A percentile compares a stretch with the other conserved stretches of the same genome.
phyloP scores from a whole-genome alignment of 2,329 filamentous ascomycete species.

The Phyllosticta ampelicida region DNA sequence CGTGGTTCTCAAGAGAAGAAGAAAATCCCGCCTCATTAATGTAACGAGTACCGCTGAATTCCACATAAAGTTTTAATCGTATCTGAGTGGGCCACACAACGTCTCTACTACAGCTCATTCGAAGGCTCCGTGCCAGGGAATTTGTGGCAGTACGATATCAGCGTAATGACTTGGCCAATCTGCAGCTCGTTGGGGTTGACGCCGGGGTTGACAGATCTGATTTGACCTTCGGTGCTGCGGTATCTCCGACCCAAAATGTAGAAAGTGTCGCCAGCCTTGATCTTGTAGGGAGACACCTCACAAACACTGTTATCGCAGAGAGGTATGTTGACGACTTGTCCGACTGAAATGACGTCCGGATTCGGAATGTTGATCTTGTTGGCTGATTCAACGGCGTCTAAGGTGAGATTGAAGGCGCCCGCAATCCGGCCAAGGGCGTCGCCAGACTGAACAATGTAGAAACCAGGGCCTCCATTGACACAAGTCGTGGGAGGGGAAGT shows the following conservation, averaged over 20 bases:
- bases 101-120: not conserved
- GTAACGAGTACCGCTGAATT: not conserved
- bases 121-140: not conserved
- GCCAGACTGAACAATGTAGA: constrained; percentile 15
- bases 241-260: constrained; percentile 15
- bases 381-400: constrained; percentile 13
- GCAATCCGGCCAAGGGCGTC: constrained; percentile 17
- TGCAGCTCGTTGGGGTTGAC: constrained; percentile 13
- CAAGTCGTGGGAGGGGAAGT: constrained; percentile 13
- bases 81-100: no score
- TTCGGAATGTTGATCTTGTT: constrained; percentile 17
- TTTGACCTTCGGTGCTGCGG: constrained; percentile 15
- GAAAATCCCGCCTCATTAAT: not conserved
- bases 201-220: constrained; percentile 15
- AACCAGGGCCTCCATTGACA: constrained; percentile 15
- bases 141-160: not conserved
- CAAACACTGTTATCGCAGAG: constrained; percentile 16
- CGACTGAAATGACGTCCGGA: constrained; percentile 13
- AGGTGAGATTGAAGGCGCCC: constrained; percentile 17
- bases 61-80: not conserved
- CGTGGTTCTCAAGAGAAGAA: not conserved
- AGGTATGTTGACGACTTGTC: constrained; percentile 17
- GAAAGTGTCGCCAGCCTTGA: constrained; percentile 16
- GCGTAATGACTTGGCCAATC: constrained; percentile 9
- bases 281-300: constrained; percentile 15